Base-by-base conservation (phyloP, 2,329 filamentous ascomycete genomes). In the Pseudogymnoascus sp. region DNA sequence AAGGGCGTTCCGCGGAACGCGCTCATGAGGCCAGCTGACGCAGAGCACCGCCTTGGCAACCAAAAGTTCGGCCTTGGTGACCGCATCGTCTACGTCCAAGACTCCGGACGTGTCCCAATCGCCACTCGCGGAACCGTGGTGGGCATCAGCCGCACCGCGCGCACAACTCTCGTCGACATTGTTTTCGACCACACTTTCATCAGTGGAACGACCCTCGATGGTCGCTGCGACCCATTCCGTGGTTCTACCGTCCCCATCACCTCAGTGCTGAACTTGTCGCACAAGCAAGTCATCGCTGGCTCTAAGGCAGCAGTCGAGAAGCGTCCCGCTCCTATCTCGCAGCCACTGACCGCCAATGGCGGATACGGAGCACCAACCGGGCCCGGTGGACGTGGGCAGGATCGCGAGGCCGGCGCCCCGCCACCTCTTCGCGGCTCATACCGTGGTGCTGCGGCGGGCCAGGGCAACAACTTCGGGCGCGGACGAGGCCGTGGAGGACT, bases 111-210 rank as follows among this genome's bases (percentile, higher is more conserved):
- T 72, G 93, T 99, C 1, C 95, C 95, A 1, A 96, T 99, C 69
- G 93, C 90, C 37, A 90, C 90, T 61, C 86, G 89, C 61, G 95
- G 96, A 70, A 97, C 95, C 1, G 91, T 99, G n/a, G 88, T 96
- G 63, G 95, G 95, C 37, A 89, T 97, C 72, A 97, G 92, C 65
- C 88, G 91, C 62, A 97, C 93, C 31, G 83, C 92, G 18, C 89
- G 90, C 62, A 88, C 88, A 25, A 84, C 90, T 55, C 82, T 97
- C 63, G 81, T 99, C 38, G 95, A 99, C 73, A 85, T 97, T 63
- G 88, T 99, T 6, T 99, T 96, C 76, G 96, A 99, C 73, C 85
- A 86, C 11, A 89, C 91, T 0, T 99, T 99, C 76, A 97, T 99
- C 93, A 96, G 92, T 71, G 95, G 95, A 66, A 97, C 93, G 1